Base-by-base conservation (phyloP, 345 rosid genomes). In the Eucalyptus regnans region DNA sequence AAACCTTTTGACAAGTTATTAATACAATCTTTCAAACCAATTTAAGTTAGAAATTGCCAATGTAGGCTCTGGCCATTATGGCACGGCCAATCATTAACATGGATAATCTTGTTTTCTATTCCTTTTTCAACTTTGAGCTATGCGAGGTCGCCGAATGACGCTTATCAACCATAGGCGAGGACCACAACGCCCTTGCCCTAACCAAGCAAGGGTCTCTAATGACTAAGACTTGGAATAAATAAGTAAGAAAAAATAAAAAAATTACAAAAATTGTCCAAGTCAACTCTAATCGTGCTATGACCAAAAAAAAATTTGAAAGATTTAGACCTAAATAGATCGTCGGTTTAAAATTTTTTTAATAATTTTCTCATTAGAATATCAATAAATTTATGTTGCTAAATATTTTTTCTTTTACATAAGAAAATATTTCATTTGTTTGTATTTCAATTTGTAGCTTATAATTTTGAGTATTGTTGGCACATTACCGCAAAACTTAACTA, bases 71-170 rank as follows among this genome's bases (percentile, higher is more conserved):
- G 3, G 7, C n/a, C 14, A 52, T 52, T 25, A 0, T 25, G n/a
- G 14, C 4, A 52, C 2, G 4, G 2, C 2, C 64, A 23, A 27
- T 3, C 7, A 10, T 58, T 58, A 9, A 58, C 0, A 2, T 58
- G 7, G 3, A 25, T 23, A 25, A 25, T 58, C 33, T 33, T 33
- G 2, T 33, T 33, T 33, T 33, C 33, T 25, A 20, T 18, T 52
- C 58, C 5, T 4, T 11, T 58, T 58, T 58, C n/a, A 58, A 58
- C 14, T 58, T 27, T 58, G 13, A 27, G 66, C 2, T 12, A 1
- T 52, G n/a, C 7, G 1, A 58, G n/a, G n/a, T 25, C 1, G 6
- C 66, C 14, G 1, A 12, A 23, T 58, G 64, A 58, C 64, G n/a
- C n/a, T 58, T 52, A 8, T 44, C 8, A 8, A 44, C 46, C 46